Evolutionary conservation across 2,329 filamentous ascomycete genomes (phyloP), one percentile per base, ranked within the genome.

Genomic region (Passalora sequoiae): DNA sequence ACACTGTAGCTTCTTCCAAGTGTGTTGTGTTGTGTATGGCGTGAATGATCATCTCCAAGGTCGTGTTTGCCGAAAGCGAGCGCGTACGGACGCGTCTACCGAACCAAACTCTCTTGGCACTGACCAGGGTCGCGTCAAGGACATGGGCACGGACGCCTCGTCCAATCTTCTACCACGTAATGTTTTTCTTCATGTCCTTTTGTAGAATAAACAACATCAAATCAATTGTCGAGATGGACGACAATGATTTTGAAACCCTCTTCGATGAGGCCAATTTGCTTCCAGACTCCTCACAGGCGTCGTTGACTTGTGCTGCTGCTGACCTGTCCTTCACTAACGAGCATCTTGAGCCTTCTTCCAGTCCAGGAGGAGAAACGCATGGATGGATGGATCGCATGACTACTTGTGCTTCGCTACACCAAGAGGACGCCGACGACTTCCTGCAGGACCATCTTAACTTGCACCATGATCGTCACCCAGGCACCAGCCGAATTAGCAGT

Each of bases 161-260:
- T n/a, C n/a, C n/a, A n/a, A n/a, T n/a, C n/a, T n/a, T n/a, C n/a
- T n/a, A n/a, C n/a, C n/a, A n/a, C n/a, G n/a, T n/a, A n/a, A n/a
- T n/a, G n/a, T n/a, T n/a, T n/a, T n/a, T n/a, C n/a, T n/a, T n/a
- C n/a, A n/a, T n/a, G n/a, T n/a, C n/a, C n/a, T n/a, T n/a, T n/a
- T n/a, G n/a, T n/a, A n/a, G n/a, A n/a, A n/a, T n/a, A n/a, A n/a
- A n/a, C n/a, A n/a, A n/a, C n/a, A n/a, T n/a, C 17, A 20, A 32
- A 8, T 40, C 21, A 19, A 8, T 28, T 36, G 41, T 38, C 33
- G 17, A 33, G 15, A 58, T 57, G 54, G 38, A 55, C 24, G 44
- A 53, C 44, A 51, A 50, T 19, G 53, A 55, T 31, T 58, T 59
- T 43, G 52, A 58, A 38, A 56, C 58, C 38, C 55, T 60, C 43